Percentiles rank a stretch among this genome's conserved stretches.
Conservation (phyloP, 202 grass and related monocot genomes). For the Musa balbisiana region DNA sequence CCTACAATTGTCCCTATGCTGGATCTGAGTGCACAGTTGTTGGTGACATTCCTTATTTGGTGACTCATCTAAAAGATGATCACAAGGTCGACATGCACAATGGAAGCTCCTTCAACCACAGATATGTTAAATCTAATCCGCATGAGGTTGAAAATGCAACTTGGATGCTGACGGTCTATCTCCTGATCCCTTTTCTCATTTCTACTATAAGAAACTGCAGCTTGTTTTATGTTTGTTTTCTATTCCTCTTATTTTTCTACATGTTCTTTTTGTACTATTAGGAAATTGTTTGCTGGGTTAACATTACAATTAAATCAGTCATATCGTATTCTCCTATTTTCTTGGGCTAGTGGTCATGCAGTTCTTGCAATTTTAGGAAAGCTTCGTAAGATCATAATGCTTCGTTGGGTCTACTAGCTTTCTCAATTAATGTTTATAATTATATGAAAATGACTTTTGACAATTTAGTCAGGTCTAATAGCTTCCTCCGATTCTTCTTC, state of each 20-base stretch:
- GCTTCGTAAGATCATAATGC: not conserved
- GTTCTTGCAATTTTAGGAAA: not conserved
- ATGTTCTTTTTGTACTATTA: not conserved
- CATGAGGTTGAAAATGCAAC: constrained; percentile 97
- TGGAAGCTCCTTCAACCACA: constrained; percentile 92
- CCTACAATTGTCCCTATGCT: constrained; percentile 92
- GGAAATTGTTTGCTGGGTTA: not conserved
- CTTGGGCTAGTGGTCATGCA: not conserved
- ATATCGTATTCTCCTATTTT: not conserved
- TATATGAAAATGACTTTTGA: too few species aligned
- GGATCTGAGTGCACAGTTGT: constrained; percentile 85
- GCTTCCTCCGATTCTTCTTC: too few species aligned
- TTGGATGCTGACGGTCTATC: constrained; percentile 95
- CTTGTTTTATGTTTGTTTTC: constrained; percentile 5
- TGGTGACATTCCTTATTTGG: constrained; percentile 79
- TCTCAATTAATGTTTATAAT: too few species aligned
- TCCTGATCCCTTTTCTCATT: not conserved
- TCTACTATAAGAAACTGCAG: not conserved
- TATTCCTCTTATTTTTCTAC: too few species aligned
- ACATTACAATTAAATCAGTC: not conserved
- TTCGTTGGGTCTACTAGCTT: not conserved
- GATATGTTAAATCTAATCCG: constrained; percentile 93
- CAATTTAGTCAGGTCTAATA: too few species aligned
- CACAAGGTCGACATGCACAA: constrained; percentile 99
- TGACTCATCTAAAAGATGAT: constrained; percentile 89